These are phyloP conservation scores for Neonectria ditissima DNA, from an alignment of 2,329 filamentous ascomycete species.

Conservation along the genomic window DNA sequence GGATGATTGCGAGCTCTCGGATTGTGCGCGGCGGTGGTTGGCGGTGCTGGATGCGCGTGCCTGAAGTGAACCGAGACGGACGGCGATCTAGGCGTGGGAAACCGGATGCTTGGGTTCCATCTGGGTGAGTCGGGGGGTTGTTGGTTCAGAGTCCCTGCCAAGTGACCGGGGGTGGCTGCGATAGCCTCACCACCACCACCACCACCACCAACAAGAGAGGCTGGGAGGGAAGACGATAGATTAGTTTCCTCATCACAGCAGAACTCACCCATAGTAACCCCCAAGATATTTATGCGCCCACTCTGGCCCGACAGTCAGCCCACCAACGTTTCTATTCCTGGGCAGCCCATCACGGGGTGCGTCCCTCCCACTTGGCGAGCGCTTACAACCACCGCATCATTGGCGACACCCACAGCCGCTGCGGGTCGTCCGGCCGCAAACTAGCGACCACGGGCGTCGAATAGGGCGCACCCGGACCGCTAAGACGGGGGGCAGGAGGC, in stretches of 20 bases:
- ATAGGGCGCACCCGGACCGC: slow-evolving; percentile 5
- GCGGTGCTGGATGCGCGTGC: neutral
- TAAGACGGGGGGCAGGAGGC: neutral
- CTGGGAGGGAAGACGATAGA: neutral
- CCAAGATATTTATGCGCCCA: slow-evolving; percentile 1
- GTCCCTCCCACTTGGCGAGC: neutral
- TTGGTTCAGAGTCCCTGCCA: neutral
- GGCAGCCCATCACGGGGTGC: slow-evolving; percentile 14
- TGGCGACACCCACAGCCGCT: neutral
- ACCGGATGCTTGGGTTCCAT: neutral
- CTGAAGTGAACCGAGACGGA: neutral
- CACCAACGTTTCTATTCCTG: slow-evolving; percentile 13
- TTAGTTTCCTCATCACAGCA: too few relatives aligned
- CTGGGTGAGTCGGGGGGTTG: neutral
- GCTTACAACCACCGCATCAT: slow-evolving; percentile 16
- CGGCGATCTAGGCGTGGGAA: neutral
- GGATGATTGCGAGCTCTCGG: slow-evolving; percentile 15
- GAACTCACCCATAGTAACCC: too few relatives aligned
- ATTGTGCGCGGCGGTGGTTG: slow-evolving; percentile 15
- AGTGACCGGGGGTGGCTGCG: neutral
- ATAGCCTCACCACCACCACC: neutral
- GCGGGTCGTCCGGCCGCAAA: slow-evolving; percentile 12
- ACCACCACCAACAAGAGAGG: too few relatives aligned
- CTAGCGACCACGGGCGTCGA: slow-evolving; percentile 5
- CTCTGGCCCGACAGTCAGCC: slow-evolving; percentile 10